Base-by-base conservation (phyloP, 1,284 basidiomycete genomes). In the Boletus smithii region DNA sequence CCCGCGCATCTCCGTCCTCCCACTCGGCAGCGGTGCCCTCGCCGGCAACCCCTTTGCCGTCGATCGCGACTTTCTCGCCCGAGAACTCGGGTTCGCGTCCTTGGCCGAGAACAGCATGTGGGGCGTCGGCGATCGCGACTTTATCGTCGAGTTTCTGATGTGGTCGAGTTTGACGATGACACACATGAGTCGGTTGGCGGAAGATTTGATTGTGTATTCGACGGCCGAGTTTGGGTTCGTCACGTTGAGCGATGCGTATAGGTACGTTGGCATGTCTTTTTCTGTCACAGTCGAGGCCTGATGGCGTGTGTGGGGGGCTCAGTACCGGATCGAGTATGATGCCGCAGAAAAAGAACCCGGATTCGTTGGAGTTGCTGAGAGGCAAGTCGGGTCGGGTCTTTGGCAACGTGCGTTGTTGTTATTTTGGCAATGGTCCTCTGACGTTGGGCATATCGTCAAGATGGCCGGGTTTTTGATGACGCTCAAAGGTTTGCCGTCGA, bases 341-440 rank as follows among this genome's bases (percentile, higher is more conserved):
- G 95, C 95, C 95, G 2, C 95, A 99, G 67, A 98, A 99, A 76
- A 98, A 99, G 75, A 99, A 99, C 69, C 93, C 97, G 0, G 95
- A 98, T 69, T 97, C 93, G 24, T 73, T 97, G 39, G 97, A 99
- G 68, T 76, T 99, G 22, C 77, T 99, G 48, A 85, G 95, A 51
- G 95, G 95, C 56, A 99, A 99, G 72, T 84, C 88, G 22, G 95
- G 97, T 8, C 86, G 95, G 31, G 79, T 97, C 31, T 97, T 97
- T 70, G 95, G 95, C 53, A 88, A 93, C 63, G 89, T 88, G 59
- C 53, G 80, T 58, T 35, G 13, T 13, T 22, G 11, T 35, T 22
- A 18, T 26, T 39, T n/a, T 13, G 20, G 17, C 14, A 11, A 11
- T 17, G 24, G 17, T 37, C 18, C 4, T 8, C 20, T 23, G 27